Evolutionary conservation across 2,329 filamentous ascomycete genomes (phyloP).

Genomic region (Epichloe sibirici): DNA sequence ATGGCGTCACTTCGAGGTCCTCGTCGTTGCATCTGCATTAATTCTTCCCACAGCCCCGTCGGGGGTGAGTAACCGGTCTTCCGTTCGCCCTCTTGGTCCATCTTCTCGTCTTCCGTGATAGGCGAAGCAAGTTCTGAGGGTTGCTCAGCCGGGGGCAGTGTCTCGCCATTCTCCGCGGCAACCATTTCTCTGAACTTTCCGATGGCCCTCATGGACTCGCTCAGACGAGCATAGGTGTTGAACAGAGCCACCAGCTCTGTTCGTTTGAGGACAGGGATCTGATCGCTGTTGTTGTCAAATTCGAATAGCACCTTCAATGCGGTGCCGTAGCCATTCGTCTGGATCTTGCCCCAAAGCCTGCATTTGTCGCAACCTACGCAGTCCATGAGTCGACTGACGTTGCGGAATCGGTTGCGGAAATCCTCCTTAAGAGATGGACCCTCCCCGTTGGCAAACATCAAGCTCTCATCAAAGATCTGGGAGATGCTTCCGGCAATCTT

Average conservation of each 20-base stretch:
- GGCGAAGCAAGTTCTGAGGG: not conserved
- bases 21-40: constrained; percentile 16
- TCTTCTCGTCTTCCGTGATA: constrained; percentile 23
- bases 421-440: constrained; percentile 81
- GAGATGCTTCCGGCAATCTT: constrained; percentile 55
- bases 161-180: constrained; percentile 28
- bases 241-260: constrained; percentile 90
- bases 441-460: constrained; percentile 82
- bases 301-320: constrained; percentile 95
- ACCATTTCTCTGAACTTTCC: constrained; percentile 55
- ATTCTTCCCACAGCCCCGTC: not conserved
- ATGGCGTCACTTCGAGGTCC: constrained; percentile 22
- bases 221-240: constrained; percentile 84
- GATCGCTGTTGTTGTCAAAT: constrained; percentile 58
- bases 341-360: constrained; percentile 92
- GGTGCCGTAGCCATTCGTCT: constrained; percentile 88
- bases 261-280: constrained; percentile 60
- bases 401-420: constrained; percentile 93
- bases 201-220: constrained; percentile 65
- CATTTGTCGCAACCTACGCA: constrained; percentile 99
- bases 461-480: constrained; percentile 83
- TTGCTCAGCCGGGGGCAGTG: constrained; percentile 7
- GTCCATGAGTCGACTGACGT: constrained; percentile 94
- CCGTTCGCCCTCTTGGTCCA: constrained; percentile 21
- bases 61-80: not conserved